Base-by-base conservation (phyloP, 371 early-diverging fungal genomes). In the Mortierella sp. region DNA sequence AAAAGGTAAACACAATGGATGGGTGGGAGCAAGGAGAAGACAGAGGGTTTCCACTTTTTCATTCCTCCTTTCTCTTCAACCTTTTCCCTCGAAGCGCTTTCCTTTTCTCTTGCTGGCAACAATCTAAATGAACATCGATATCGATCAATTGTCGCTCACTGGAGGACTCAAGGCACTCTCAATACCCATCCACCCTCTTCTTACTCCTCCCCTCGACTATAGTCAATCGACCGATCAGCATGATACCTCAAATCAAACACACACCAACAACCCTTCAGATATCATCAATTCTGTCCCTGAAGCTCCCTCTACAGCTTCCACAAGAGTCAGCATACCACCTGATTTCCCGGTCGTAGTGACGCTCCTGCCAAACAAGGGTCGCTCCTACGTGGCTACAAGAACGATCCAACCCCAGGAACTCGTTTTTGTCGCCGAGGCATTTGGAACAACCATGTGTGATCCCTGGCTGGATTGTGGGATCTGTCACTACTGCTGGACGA, bases 381-480 rank as follows among this genome's bases (percentile, higher is more conserved):
- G 75, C 27, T 67, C 55, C 23, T 73, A 63, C 24, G 28, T 73
- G 8, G 75, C 75, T 21, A 64, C 75, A 7, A 39, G 75, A 12
- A 27, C 39, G 1, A 73, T 73, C 39, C 50, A 53, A 14, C 58
- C 67, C 0, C 53, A 59, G 3, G 75, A 73, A 54, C 56, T 66
- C 31, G 39, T 73, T 32, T 63, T 73, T 56, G 60, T 73, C 15
- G 75, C 75, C 4, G 68, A 73, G 37, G 43, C 63, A 0, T 67
- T 50, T 51, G 75, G 75, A 17, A 67, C 75, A 4, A 73, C 67
- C 23, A 63, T 73, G 60, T 73, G 68, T 23, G 75, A 73, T 30
- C 60, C 67, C 2, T 73, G 75, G 75, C 55, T 73, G 2, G 68
- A 73, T 52, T 73, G 68, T 50, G 75, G 75, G 31, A 37, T 73